Percentiles rank a stretch among this genome's conserved stretches.
Conservation (phyloP, 805 yeast genomes). For the Teunomyces panamensis region DNA sequence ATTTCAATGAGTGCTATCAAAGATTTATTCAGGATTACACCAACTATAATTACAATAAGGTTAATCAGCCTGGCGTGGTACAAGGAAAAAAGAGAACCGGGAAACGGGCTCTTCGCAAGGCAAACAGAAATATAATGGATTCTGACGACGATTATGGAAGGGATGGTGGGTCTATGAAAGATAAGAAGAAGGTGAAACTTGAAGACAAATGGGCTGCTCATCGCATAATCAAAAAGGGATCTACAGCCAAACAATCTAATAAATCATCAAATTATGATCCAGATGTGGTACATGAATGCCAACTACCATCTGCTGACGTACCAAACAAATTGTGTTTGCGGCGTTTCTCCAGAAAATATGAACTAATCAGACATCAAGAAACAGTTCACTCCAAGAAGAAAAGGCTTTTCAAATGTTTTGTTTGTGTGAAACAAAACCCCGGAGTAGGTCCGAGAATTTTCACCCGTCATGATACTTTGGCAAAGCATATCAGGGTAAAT, state of each 20-base stretch:
- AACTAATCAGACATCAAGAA: conserved; percentile 91
- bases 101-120: neutral
- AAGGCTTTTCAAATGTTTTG: conserved; percentile 79
- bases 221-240: conserved; percentile 23
- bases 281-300: conserved; percentile 46
- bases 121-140: neutral
- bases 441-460: conserved; percentile 68
- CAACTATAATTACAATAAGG: conserved; percentile 21
- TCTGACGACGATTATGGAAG: neutral
- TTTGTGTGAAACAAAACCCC: conserved; percentile 72
- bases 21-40: conserved; percentile 34
- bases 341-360: conserved; percentile 66
- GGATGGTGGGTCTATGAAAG: conserved; percentile 6
- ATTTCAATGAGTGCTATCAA: conserved; percentile 38
- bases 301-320: conserved; percentile 43
- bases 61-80: conserved; percentile 12
- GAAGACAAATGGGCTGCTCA: conserved; percentile 28
- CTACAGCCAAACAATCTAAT: conserved; percentile 18
- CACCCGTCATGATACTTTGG: conserved; percentile 90
- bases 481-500: conserved; percentile 71
- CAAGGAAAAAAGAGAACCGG: neutral
- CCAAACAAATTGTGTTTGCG: conserved; percentile 40
- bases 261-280: conserved; percentile 46
- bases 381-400: conserved; percentile 91
- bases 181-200: conserved; percentile 16